These are phyloP conservation scores for Salicornia ramosissima DNA, from an alignment of 148 eudicot species.

Conservation along the genomic window DNA sequence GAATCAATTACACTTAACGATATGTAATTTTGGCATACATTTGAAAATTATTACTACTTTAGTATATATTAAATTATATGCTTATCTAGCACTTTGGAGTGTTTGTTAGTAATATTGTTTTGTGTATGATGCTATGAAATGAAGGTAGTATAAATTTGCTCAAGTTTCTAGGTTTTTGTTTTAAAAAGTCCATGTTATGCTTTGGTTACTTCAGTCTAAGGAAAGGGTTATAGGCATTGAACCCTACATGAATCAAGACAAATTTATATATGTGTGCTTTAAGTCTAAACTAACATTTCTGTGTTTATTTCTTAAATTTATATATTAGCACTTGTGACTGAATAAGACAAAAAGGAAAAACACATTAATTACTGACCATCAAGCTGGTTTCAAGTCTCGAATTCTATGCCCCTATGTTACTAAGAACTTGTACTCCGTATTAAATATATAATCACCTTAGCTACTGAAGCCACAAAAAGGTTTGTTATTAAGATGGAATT, in stretches of 20 bases:
- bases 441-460: neutral
- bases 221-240: neutral
- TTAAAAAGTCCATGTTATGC: neutral
- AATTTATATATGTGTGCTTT: too few relatives aligned
- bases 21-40: too few relatives aligned
- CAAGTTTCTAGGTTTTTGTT: neutral
- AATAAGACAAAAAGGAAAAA: constrained; percentile 31
- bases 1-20: too few relatives aligned
- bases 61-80: too few relatives aligned
- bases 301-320: neutral
- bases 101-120: too few relatives aligned
- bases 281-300: too few relatives aligned
- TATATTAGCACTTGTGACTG: constrained; percentile 19
- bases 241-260: constrained; percentile 6
- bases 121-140: too few relatives aligned
- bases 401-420: neutral
- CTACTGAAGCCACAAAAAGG: constrained; percentile 20
- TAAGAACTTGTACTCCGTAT: neutral
- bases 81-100: too few relatives aligned
- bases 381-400: constrained; percentile 15
- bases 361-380: constrained; percentile 32
- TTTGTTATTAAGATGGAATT: constrained; percentile 19
- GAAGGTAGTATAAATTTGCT: neutral
- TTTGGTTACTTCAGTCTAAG: constrained; percentile 1
- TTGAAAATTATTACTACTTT: too few relatives aligned